Conservation (phyloP, 192 early-diverging fungal genomes). For the Neocallimastix lanati region DNA sequence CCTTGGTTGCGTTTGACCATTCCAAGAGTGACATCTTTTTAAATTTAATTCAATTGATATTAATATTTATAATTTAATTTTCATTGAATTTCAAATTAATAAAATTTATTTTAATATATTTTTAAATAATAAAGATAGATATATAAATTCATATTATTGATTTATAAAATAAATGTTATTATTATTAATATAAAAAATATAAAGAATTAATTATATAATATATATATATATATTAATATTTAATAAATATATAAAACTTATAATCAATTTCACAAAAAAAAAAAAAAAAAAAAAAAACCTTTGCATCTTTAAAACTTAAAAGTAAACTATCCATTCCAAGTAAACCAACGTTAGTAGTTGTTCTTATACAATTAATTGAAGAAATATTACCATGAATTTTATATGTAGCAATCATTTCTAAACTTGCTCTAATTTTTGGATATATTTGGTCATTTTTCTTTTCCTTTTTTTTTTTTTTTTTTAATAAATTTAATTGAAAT, state of each 20-base stretch:
- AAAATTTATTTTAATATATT: too few species aligned
- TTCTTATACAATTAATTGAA: constrained; percentile 49
- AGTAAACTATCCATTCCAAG: constrained; percentile 53
- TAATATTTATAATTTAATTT: too few species aligned
- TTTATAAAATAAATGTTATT: too few species aligned
- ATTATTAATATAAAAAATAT: background rate
- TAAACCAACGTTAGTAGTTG: constrained; percentile 34
- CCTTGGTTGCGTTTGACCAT: constrained; percentile 52
- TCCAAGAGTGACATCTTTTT: constrained; percentile 79
- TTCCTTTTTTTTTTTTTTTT: background rate
- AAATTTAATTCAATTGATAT: too few species aligned
- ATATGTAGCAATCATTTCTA: constrained; percentile 45
- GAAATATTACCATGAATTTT: constrained; percentile 48
- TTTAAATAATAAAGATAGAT: too few species aligned
- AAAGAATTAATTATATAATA: background rate
- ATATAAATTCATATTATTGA: too few species aligned
- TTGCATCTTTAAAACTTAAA: constrained; percentile 64
- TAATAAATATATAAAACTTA: constrained; percentile 1
- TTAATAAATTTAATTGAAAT: too few species aligned
- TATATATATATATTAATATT: background rate
- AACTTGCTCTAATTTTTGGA: constrained; percentile 9
- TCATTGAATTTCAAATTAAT: background rate
- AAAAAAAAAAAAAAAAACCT: too few species aligned
- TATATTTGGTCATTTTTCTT: background rate
- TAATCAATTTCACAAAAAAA: too few species aligned